Conservation (phyloP, 192 early-diverging fungal genomes). For the Phycomyces nitens region DNA sequence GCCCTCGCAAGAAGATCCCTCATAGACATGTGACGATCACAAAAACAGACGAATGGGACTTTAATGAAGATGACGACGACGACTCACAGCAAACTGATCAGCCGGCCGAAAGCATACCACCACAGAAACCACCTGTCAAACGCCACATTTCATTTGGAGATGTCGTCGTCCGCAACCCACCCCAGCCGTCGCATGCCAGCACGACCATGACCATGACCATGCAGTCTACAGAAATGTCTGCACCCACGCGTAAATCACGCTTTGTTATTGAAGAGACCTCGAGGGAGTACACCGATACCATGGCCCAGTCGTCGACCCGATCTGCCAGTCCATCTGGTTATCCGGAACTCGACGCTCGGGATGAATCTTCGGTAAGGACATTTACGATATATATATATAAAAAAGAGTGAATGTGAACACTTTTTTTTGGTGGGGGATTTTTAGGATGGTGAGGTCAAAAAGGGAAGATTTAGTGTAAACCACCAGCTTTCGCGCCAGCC, state of each 20-base stretch:
- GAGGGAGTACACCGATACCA: background rate
- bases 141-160: constrained; percentile 46
- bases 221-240: constrained; percentile 10
- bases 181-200: constrained; percentile 8
- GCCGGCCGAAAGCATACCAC: background rate
- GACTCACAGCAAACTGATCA: constrained; percentile 2
- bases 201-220: constrained; percentile 11
- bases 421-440: background rate
- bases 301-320: background rate
- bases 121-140: constrained; percentile 15
- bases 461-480: constrained; percentile 74
- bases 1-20: constrained; percentile 56
- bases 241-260: constrained; percentile 27
- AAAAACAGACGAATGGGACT: constrained; percentile 68
- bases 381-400: too few species aligned
- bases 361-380: constrained; percentile 5
- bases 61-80: constrained; percentile 38
- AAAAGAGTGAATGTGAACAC: too few species aligned
- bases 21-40: constrained; percentile 41
- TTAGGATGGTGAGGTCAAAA: constrained; percentile 51
- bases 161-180: constrained; percentile 34
- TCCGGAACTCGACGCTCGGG: background rate
- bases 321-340: constrained; percentile 14
- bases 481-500: constrained; percentile 1
- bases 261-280: constrained; percentile 35